A percentile compares a stretch with the other conserved stretches of the same genome.
Conservation (phyloP, 2,329 filamentous ascomycete species). For the Aureobasidium sp. region DNA sequence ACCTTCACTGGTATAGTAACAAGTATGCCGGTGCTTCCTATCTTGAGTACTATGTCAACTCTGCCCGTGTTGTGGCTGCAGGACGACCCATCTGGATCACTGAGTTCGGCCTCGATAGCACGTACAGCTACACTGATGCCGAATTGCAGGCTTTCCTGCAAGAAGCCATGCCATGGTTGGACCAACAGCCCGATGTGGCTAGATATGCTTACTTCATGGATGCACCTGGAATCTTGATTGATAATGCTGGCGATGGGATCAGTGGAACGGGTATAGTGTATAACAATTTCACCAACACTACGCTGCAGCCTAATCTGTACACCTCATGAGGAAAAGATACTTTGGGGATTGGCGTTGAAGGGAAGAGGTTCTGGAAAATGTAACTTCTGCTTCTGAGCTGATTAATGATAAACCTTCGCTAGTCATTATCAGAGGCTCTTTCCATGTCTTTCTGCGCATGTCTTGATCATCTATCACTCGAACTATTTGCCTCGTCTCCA, state of each 20-base stretch:
- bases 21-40: conserved; percentile 26
- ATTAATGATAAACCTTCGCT: too few relatives aligned
- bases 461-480: background rate
- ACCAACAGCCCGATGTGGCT: conserved; percentile 32
- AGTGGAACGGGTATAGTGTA: conserved; percentile 22
- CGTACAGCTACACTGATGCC: conserved; percentile 28
- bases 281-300: conserved; percentile 20
- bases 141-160: conserved; percentile 41
- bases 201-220: conserved; percentile 33
- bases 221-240: conserved; percentile 25
- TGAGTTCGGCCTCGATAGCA: conserved; percentile 49
- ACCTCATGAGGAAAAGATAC: background rate
- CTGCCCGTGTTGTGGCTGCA: conserved; percentile 15
- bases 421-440: background rate
- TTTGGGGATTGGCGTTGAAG: background rate
- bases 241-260: conserved; percentile 19
- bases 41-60: conserved; percentile 39
- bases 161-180: conserved; percentile 37
- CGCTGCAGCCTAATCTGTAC: conserved; percentile 1
- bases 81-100: conserved; percentile 39
- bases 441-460: background rate
- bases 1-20: conserved; percentile 53
- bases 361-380: background rate
- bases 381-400: background rate
- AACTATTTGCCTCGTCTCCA: background rate